A percentile compares a stretch with the other conserved stretches of the same genome.
phyloP scores from a whole-genome alignment of 2,329 filamentous ascomycete genomes.

The Botryotinia globosa region DNA sequence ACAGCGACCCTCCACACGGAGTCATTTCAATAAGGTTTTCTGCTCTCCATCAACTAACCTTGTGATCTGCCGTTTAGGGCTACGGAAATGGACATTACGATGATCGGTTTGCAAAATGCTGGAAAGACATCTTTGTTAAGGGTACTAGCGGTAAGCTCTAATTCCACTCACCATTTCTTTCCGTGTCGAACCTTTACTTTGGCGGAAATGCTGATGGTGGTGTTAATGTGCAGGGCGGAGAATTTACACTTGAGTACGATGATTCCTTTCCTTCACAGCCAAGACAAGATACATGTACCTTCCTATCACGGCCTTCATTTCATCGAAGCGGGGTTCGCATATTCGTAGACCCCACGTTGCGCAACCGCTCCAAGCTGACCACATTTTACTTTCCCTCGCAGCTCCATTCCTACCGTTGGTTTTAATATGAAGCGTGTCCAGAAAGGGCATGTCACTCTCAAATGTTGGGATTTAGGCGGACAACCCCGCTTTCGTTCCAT shows the following conservation, averaged over 20 bases:
- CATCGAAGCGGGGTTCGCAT: constrained; percentile 21
- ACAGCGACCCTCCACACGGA: background rate
- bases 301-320: constrained; percentile 1
- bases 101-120: constrained; percentile 97
- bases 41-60: background rate
- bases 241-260: constrained; percentile 97
- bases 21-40: background rate
- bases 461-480: constrained; percentile 98
- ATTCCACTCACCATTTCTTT: constrained; percentile 27
- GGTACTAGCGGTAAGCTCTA: constrained; percentile 80
- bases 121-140: constrained; percentile 94
- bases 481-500: constrained; percentile 96
- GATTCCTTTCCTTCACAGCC: constrained; percentile 3
- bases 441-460: constrained; percentile 95
- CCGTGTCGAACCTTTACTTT: constrained; percentile 15
- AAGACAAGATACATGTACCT: background rate
- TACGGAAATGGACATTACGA: constrained; percentile 99
- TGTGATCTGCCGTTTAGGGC: constrained; percentile 59
- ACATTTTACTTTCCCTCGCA: constrained; percentile 44
- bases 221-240: constrained; percentile 68
- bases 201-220: constrained; percentile 39
- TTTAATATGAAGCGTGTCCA: constrained; percentile 99
- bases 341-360: constrained; percentile 19
- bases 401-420: constrained; percentile 95
- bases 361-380: constrained; percentile 38